Conservation (phyloP, 306 rosid species). For the Erythrophleum fordii region DNA sequence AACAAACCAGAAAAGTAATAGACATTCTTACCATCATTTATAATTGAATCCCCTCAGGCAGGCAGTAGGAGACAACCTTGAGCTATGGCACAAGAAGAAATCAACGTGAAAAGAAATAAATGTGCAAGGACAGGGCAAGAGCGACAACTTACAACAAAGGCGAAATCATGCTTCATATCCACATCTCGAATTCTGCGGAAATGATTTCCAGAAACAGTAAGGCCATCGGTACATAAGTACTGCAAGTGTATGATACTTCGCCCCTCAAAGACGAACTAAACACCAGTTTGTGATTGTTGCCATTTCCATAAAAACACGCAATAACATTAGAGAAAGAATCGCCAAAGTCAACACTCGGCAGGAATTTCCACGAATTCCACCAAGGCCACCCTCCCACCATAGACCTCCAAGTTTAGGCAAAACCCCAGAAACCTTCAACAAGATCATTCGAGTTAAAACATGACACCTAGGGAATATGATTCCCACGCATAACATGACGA, state of each 20-base stretch:
- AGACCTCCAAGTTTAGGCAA: conserved; percentile 74
- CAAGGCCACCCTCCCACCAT: conserved; percentile 74
- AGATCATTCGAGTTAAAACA: conserved; percentile 75
- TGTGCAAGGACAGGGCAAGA: neutral
- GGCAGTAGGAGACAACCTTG: conserved; percentile 19
- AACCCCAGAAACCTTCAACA: conserved; percentile 82
- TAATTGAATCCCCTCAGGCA: conserved; percentile 28
- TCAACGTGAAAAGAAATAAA: conserved; percentile 15
- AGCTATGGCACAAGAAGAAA: conserved; percentile 4
- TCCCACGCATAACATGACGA: conserved; percentile 61
- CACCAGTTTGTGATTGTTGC: conserved; percentile 84
- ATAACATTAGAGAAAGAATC: conserved; percentile 80
- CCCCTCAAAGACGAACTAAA: conserved; percentile 77
- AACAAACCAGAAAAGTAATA: conserved; percentile 33
- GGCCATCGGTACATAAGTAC: conserved; percentile 77
- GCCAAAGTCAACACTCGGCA: conserved; percentile 72
- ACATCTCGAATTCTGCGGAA: conserved; percentile 85
- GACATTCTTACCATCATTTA: conserved; percentile 34
- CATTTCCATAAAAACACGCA: conserved; percentile 77
- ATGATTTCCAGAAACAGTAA: conserved; percentile 81
- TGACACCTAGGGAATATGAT: conserved; percentile 47
- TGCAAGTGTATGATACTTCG: conserved; percentile 65
- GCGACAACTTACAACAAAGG: conserved; percentile 72
- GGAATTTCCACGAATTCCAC: conserved; percentile 77
- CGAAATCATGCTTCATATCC: conserved; percentile 82